Base-by-base conservation (phyloP, 1,139 yeast species). In the Pneumocystis canis region DNA sequence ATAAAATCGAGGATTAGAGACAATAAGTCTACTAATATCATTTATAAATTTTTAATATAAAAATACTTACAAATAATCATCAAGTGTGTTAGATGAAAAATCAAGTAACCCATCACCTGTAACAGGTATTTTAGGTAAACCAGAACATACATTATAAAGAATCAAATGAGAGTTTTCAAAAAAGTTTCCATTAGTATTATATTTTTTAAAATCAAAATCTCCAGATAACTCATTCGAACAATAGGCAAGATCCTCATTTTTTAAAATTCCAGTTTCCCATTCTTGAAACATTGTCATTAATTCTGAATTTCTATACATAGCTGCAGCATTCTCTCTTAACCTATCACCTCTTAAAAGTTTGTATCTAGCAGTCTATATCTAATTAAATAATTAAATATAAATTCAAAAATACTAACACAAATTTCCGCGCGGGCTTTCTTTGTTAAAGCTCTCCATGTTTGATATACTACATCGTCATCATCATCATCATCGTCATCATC, bases 121-220 rank as follows among this genome's bases (percentile, higher is more conserved):
- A 64, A 70, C 84, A 6, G 75, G 74, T 5, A 87, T 70, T 0
- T 84, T 82, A 0, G 98, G 97, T 7, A 89, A 71, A 0, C 92
- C 90, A 54, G 95, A 89, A 1, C 83, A 77, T 1, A 87, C 82
- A 69, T 90, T 96, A 72, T 90, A 92, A 71, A 92, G 97, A 58
- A 87, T 77, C 61, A 89, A 74, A 68, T 86, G 85, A 2, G 85
- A 84, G 67, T 84, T 87, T 67, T 71, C 70, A 33, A 82, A 84
- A 16, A 41, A 7, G 11, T 35, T 32, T 25, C 31, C 58, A 11
- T 31, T 30, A 37, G 30, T 59, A 32, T 58, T 59, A 35, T 31
- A 37, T 31, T 58, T 47, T 47, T 47, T 31, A 1, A 16, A 20
- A 11, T 47, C 54, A 47, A 25, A 47, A 47, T 11, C 25, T 47